These are phyloP conservation scores for Pythium guiyangense DNA, from an alignment of 352 stramenopile genomes.

Conservation along the genomic window DNA sequence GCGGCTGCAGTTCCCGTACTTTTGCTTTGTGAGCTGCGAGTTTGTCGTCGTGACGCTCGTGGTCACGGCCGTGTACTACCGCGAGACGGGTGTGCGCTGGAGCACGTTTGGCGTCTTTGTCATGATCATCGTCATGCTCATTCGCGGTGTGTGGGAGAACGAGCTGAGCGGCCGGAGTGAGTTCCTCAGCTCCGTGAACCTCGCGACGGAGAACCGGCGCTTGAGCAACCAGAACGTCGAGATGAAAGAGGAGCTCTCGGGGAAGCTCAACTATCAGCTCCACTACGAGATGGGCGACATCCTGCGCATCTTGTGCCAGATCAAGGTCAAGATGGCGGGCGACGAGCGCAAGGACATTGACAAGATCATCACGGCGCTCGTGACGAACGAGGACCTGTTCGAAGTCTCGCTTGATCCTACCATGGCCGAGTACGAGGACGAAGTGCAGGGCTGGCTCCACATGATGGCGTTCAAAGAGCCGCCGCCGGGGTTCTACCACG, in stretches of 20 bases:
- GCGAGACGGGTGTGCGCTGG: conserved; percentile 16
- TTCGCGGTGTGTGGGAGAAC: conserved; percentile 37
- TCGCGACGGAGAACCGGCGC: conserved; percentile 49
- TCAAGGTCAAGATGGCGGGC: conserved; percentile 58
- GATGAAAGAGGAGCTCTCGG: conserved; percentile 59
- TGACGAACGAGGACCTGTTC: conserved; percentile 63
- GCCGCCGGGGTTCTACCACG: conserved; percentile 9
- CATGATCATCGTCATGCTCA: conserved; percentile 24
- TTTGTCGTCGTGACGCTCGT: conserved; percentile 28
- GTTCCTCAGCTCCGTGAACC: conserved; percentile 49
- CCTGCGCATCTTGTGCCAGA: conserved; percentile 58
- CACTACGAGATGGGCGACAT: conserved; percentile 77
- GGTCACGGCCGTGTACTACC: conserved; percentile 21
- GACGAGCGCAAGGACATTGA: conserved; percentile 51
- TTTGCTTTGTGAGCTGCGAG: conserved; percentile 28
- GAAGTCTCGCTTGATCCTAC: conserved; percentile 45
- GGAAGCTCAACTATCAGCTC: conserved; percentile 56
- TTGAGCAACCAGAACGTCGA: conserved; percentile 65
- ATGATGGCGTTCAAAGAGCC: conserved; percentile 61
- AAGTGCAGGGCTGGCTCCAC: conserved; percentile 66
- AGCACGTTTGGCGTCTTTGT: conserved; percentile 30
- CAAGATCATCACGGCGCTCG: conserved; percentile 65
- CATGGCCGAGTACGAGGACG: conserved; percentile 59
- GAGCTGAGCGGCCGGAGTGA: conserved; percentile 38
- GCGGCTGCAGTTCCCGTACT: conserved; percentile 56